A percentile compares a stretch with the other conserved stretches of the same genome.
These are phyloP conservation scores for Barnettozyma sucrosica DNA, from an alignment of 805 yeast genomes.

Conservation along the genomic window DNA sequence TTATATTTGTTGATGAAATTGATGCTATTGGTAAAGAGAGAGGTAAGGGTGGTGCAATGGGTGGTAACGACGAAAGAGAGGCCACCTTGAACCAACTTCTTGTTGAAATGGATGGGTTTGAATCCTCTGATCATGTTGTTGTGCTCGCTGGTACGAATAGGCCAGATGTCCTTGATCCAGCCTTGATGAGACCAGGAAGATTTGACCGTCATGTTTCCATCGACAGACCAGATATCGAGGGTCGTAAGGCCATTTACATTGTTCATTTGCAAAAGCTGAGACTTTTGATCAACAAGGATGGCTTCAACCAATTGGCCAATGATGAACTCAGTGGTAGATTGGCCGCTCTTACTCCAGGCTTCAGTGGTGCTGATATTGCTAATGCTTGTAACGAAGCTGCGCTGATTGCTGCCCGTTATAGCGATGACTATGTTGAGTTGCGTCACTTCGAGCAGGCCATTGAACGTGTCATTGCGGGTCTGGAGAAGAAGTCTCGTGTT, in stretches of 20 bases:
- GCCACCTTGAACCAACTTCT: conserved; percentile 85
- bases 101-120: conserved; percentile 95
- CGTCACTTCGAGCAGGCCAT: conserved; percentile 92
- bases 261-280: conserved; percentile 70
- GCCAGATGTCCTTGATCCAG: conserved; percentile 85
- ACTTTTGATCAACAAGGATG: conserved; percentile 36
- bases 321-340: conserved; percentile 73
- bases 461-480: conserved; percentile 94
- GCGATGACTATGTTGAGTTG: conserved; percentile 62
- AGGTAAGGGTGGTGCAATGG: conserved; percentile 65
- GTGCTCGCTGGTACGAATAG: conserved; percentile 94
- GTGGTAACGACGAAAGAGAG: conserved; percentile 90
- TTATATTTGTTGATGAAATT: conserved; percentile 88
- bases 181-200: conserved; percentile 90
- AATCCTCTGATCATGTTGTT: conserved; percentile 82
- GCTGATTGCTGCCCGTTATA: conserved; percentile 85
- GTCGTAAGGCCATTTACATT: conserved; percentile 78
- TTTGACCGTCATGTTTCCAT: conserved; percentile 85
- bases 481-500: conserved; percentile 83
- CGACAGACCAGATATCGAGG: conserved; percentile 84
- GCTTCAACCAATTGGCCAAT: conserved; percentile 36
- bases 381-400: conserved; percentile 98
- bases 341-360: conserved; percentile 96
- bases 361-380: conserved; percentile 97
- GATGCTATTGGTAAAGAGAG: conserved; percentile 93